Evolutionary conservation across 1,139 yeast genomes (phyloP).

Genomic region (Debaryomyces nepalensis): DNA sequence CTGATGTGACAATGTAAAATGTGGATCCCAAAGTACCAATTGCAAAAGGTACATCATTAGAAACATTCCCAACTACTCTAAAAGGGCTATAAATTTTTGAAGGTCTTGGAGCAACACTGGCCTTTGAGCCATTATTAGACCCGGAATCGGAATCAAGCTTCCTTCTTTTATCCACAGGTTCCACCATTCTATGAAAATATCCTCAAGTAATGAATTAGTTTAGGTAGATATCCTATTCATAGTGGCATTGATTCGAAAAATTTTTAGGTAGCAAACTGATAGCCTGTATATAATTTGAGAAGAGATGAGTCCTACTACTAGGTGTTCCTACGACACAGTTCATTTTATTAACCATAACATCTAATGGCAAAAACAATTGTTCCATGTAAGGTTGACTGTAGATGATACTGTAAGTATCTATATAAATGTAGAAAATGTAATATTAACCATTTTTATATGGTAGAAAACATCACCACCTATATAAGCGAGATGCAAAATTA

Average conservation of each 20-base stretch:
- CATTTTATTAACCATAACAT: not conserved
- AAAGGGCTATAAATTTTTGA: slow-evolving; percentile 52
- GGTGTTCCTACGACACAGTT: not conserved
- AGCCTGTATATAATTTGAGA: slow-evolving; percentile 20
- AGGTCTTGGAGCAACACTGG: slow-evolving; percentile 16
- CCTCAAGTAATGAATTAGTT: not conserved
- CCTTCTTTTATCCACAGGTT: slow-evolving; percentile 38
- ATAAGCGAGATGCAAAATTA: slow-evolving; percentile 8
- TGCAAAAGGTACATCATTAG: slow-evolving; percentile 83
- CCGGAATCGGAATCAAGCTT: slow-evolving; percentile 22
- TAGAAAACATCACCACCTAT: too few species aligned
- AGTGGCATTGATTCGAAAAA: slow-evolving; percentile 10
- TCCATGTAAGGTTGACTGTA: not conserved
- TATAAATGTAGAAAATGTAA: not conserved
- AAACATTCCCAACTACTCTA: slow-evolving; percentile 64
- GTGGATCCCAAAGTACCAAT: slow-evolving; percentile 88
- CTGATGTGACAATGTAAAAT: slow-evolving; percentile 86
- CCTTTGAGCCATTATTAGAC: slow-evolving; percentile 1
- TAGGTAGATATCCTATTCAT: not conserved
- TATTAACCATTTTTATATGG: too few species aligned
- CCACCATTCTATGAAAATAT: slow-evolving; percentile 28
- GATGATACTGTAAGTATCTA: not conserved
- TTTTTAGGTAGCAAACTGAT: slow-evolving; percentile 10
- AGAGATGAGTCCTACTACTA: slow-evolving; percentile 23
- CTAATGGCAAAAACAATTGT: not conserved